Conservation (phyloP, 192 early-diverging fungal genomes). For the Allomyces macrogynus region DNA sequence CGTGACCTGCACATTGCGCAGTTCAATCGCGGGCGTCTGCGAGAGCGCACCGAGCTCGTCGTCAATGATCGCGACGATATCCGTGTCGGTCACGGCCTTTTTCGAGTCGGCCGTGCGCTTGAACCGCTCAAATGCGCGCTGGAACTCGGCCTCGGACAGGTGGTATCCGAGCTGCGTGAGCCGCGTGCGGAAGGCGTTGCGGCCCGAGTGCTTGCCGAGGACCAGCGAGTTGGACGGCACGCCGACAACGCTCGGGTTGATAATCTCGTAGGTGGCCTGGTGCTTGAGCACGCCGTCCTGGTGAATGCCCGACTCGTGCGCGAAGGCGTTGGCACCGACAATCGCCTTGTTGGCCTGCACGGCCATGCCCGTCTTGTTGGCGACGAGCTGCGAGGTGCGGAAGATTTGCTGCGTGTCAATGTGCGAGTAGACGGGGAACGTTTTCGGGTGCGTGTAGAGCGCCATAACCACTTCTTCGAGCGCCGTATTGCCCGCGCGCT, state of each 20-base stretch:
- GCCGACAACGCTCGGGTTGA: slow-evolving; percentile 77
- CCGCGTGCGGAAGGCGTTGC: slow-evolving; percentile 72
- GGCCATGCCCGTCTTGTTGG: slow-evolving; percentile 75
- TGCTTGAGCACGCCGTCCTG: slow-evolving; percentile 96
- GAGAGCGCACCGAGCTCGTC: slow-evolving; percentile 53
- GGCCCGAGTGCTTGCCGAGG: slow-evolving; percentile 90
- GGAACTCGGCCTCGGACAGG: slow-evolving; percentile 37
- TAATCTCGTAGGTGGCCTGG: slow-evolving; percentile 91
- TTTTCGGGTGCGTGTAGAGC: slow-evolving; percentile 72
- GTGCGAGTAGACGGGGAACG: slow-evolving; percentile 73
- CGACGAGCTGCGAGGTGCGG: slow-evolving; percentile 73
- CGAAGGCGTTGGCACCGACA: slow-evolving; percentile 88
- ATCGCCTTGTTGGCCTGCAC: slow-evolving; percentile 97
- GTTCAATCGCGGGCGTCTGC: background rate
- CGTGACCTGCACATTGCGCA: slow-evolving; percentile 49
- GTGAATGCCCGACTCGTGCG: slow-evolving; percentile 96
- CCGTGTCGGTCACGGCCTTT: slow-evolving; percentile 66
- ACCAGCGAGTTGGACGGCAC: slow-evolving; percentile 66
- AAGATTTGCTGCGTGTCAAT: slow-evolving; percentile 77
- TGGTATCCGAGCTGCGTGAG: slow-evolving; percentile 58
- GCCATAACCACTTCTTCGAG: slow-evolving; percentile 93
- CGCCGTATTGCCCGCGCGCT: slow-evolving; percentile 92
- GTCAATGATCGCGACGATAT: slow-evolving; percentile 66
- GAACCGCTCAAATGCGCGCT: slow-evolving; percentile 67
- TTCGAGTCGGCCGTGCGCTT: slow-evolving; percentile 82